phyloP scores from a whole-genome alignment of 176 grass and related monocot species.

The Themeda triandra region DNA sequence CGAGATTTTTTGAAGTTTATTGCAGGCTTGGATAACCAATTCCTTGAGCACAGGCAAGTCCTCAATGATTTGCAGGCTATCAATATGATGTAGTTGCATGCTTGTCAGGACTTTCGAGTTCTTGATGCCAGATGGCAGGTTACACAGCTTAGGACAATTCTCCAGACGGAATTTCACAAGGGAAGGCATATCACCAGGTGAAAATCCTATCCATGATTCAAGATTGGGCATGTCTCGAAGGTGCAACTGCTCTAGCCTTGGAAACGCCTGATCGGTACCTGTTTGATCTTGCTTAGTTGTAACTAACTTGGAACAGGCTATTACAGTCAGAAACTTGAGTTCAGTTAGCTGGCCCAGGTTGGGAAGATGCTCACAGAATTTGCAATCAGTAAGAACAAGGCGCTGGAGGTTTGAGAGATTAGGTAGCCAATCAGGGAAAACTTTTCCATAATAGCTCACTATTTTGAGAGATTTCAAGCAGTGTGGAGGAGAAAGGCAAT shows the following conservation, averaged over 20 bases:
- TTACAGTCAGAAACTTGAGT: conserved; percentile 47
- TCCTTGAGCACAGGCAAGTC: conserved; percentile 42
- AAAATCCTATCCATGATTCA: conserved; percentile 43
- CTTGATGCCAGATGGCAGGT: conserved; percentile 46
- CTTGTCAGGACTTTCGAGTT: conserved; percentile 35
- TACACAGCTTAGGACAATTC: conserved; percentile 46
- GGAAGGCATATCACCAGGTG: conserved; percentile 32
- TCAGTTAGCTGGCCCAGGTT: conserved; percentile 41
- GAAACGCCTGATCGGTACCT: conserved; percentile 25
- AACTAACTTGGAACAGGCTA: conserved; percentile 21
- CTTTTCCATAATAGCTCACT: conserved; percentile 41
- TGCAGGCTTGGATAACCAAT: conserved; percentile 30
- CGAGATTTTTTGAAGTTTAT: conserved; percentile 37
- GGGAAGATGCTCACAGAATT: conserved; percentile 44
- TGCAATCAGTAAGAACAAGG: conserved; percentile 45
- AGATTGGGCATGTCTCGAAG: conserved; percentile 54
- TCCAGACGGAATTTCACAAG: conserved; percentile 50
- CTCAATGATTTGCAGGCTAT: conserved; percentile 43
- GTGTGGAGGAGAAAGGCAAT: conserved; percentile 34
- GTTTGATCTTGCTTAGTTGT: conserved; percentile 28
- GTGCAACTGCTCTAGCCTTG: conserved; percentile 41
- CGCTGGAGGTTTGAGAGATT: conserved; percentile 33
- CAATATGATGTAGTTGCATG: conserved; percentile 32
- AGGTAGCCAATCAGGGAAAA: conserved; percentile 40
- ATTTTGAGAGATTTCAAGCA: conserved; percentile 60